phyloP scores from a whole-genome alignment of 1,139 yeast species.

The Taphrina communis region DNA sequence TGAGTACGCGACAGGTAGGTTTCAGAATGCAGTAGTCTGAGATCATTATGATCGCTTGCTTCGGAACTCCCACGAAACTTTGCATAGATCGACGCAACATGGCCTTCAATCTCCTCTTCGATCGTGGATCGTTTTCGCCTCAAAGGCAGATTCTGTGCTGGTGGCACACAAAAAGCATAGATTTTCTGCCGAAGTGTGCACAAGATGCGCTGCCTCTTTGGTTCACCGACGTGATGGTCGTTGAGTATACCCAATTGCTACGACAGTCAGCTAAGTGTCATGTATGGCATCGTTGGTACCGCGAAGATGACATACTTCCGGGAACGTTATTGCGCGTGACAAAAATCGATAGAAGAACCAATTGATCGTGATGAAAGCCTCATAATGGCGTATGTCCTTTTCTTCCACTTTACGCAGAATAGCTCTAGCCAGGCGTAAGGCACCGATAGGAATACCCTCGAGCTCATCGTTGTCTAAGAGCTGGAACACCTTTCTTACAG shows the following conservation, averaged over 20 bases:
- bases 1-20: background rate
- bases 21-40: background rate
- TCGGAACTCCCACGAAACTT: constrained; percentile 1
- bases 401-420: constrained; percentile 12
- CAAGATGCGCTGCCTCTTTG: constrained; percentile 24
- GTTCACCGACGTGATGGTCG: constrained; percentile 24
- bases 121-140: constrained; percentile 1
- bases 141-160: background rate
- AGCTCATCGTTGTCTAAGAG: constrained; percentile 19
- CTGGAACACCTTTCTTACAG: constrained; percentile 19
- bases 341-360: constrained; percentile 35
- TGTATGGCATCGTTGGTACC: background rate
- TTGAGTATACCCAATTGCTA: constrained; percentile 11
- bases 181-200: constrained; percentile 23
- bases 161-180: constrained; percentile 17
- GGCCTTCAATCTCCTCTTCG: constrained; percentile 20
- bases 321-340: constrained; percentile 10
- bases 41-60: background rate
- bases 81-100: constrained; percentile 13
- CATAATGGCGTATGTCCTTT: constrained; percentile 11
- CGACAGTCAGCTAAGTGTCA: background rate
- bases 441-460: constrained; percentile 29
- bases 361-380: constrained; percentile 23
- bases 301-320: constrained; percentile 17
- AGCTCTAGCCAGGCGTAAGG: constrained; percentile 11